These are phyloP conservation scores for Danielia reshetovae DNA, from an alignment of 805 yeast genomes.

Conservation along the genomic window DNA sequence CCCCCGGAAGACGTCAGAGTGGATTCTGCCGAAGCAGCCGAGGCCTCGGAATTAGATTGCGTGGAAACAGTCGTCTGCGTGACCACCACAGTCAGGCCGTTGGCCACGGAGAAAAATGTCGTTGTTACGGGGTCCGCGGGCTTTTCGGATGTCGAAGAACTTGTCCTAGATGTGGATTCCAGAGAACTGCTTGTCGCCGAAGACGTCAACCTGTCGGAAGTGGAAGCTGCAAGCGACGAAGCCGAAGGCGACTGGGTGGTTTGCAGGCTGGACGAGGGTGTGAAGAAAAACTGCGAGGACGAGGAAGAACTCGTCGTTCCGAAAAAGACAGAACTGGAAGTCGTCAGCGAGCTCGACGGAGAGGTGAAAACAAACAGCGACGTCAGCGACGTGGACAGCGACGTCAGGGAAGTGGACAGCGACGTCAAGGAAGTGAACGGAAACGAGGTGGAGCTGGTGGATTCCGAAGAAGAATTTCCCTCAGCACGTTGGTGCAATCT, in stretches of 20 bases:
- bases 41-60: slow-evolving; percentile 20
- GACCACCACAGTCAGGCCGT: slow-evolving; percentile 36
- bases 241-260: too few relatives aligned
- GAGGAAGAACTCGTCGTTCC: neutral
- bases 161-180: neutral
- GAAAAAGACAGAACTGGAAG: neutral
- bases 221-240: neutral
- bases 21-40: slow-evolving; percentile 19
- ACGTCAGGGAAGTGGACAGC: too few relatives aligned
- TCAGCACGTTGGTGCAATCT: neutral
- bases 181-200: neutral
- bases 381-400: neutral
- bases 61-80: slow-evolving; percentile 34
- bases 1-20: slow-evolving; percentile 23
- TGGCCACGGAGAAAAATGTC: slow-evolving; percentile 29
- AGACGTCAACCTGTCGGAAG: neutral
- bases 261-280: too few relatives aligned
- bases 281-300: neutral
- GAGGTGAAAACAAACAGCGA: neutral
- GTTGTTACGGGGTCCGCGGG: slow-evolving; percentile 12
- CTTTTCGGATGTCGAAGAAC: neutral
- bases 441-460: neutral
- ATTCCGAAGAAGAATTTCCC: neutral
- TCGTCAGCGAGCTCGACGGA: neutral
- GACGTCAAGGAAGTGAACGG: neutral